These are phyloP conservation scores for Lyophyllum decastes DNA, from an alignment of 768 basidiomycete species.

Conservation along the genomic window DNA sequence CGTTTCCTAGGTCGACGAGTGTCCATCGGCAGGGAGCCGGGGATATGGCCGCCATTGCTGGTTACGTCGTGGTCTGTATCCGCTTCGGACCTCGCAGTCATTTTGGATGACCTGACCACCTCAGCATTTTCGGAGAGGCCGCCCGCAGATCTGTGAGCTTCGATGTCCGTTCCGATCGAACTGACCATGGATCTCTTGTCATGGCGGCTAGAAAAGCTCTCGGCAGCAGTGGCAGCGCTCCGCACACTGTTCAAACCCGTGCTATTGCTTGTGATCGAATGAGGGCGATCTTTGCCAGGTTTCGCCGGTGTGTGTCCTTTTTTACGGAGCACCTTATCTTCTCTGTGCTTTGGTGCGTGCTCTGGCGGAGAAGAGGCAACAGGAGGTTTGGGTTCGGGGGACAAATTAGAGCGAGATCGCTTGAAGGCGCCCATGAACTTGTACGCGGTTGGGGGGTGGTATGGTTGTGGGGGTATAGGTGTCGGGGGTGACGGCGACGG, in stretches of 20 bases:
- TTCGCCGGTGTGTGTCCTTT: slow-evolving; percentile 4
- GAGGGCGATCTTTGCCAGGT: slow-evolving; percentile 41
- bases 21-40: slow-evolving; percentile 33
- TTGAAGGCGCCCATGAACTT: slow-evolving; percentile 68
- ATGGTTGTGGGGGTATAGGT: slow-evolving; percentile 27
- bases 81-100: slow-evolving; percentile 28
- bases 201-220: slow-evolving; percentile 27
- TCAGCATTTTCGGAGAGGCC: slow-evolving; percentile 12
- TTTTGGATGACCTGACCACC: slow-evolving; percentile 30
- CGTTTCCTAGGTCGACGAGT: slow-evolving; percentile 34
- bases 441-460: slow-evolving; percentile 58
- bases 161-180: slow-evolving; percentile 9
- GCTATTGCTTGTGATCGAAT: slow-evolving; percentile 55
- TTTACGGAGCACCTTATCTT: slow-evolving; percentile 11
- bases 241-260: slow-evolving; percentile 52
- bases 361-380: slow-evolving; percentile 25
- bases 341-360: slow-evolving; percentile 2
- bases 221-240: slow-evolving; percentile 42
- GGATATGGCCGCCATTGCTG: slow-evolving; percentile 21
- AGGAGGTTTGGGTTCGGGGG: slow-evolving; percentile 39
- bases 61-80: slow-evolving; percentile 29
- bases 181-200: slow-evolving; percentile 10
- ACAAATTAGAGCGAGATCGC: slow-evolving; percentile 60
- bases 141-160: slow-evolving; percentile 9
- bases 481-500: slow-evolving; percentile 31